Base-by-base conservation (phyloP, 2,329 filamentous ascomycete species). In the Byssothecium circinans region DNA sequence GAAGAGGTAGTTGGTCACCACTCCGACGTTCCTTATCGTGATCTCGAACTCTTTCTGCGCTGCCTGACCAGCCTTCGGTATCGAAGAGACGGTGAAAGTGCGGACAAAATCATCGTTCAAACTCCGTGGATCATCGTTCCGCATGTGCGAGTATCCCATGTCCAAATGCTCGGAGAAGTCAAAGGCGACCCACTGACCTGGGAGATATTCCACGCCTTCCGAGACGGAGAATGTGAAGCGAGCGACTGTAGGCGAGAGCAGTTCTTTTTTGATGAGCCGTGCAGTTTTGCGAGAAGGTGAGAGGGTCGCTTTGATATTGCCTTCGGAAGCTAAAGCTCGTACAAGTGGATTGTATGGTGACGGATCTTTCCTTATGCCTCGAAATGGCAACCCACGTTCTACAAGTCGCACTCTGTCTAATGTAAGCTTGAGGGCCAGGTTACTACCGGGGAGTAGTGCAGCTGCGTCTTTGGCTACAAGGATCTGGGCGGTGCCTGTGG, bases 31-130 rank as follows among this genome's bases (percentile, higher is more conserved):
- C 14, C 88, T 74, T 1, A 84, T 81, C 4, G 88, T 92, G 52
- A 95, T 85, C 57, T 91, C 84, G 46, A 94, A 79, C 58, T 84
- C 77, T 29, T 75, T 61, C 2, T 65, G 63, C 2, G 55, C 30
- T 1, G 11, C 32, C 2, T 17, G 7, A 14, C 25, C 20, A 1
- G 32, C 15, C 2, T 34, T 27, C 2, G 84, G 81, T 1, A 74
- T 69, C 2, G 80, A 88, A 1, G 86, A 88, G 0, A 95, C 79
- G 2, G 90, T 95, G 62, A 95, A 95, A 0, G 89, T 95, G 22
- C 90, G 78, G 4, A 94, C 76, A 52, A 83, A 91, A 64, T 96
- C 89, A 64, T 95, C 90, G 59, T 95, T 96, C 14, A 95, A 68
- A 57, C 84, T 88, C 54, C 79, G 79, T 4, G 90, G 90, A 56